Base-by-base conservation (phyloP, 1,284 basidiomycete genomes). In the Fomitopsis pinicola region DNA sequence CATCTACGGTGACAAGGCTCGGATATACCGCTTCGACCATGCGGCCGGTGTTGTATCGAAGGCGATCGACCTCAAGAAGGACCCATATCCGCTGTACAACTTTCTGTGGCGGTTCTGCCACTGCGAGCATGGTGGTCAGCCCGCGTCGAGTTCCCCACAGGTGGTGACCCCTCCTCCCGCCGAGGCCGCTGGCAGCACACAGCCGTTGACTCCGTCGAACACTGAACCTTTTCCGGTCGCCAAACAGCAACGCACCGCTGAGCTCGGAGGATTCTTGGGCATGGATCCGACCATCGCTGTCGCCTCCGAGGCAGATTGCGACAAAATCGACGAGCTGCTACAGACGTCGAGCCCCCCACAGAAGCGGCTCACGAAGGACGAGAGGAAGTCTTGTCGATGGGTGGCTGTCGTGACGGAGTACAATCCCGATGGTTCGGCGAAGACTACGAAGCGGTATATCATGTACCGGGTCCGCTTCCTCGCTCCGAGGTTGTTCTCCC, bases 1-100 rank as follows among this genome's bases (percentile, higher is more conserved):
- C 3, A 38, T 65, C 45, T 65, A 65, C 22, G 60, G 52, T 28
- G 38, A 54, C 14, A 60, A 42, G 10, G 36, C 54, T 7, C 64
- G 60, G 9, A 26, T 65, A 22, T 44, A 35, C 17, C 62, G 62
- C 15, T 63, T 61, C 38, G 62, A 63, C 30, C 59, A 42, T 26
- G 9, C 59, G 2, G 58, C 50, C 44, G 55, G 53, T 3, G 22
- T 63, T 12, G 62, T 58, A 19, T 53, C 62, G 38, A 40, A 14
- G 9, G 38, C 14, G 38, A 40, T 40, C 9, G 38, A 40, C 38
- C 38, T 40, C 12, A 15, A 40, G 38, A 15, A 14, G 2, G 38
- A 40, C 38, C 38, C 38, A 15, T 40, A 3, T 15, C 38, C 38
- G 9, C 14, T 40, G 38, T 40, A 12, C 12, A 8, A 40, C 38